These are phyloP conservation scores for Aureobasidium leucospermi DNA, from an alignment of 2,329 filamentous ascomycete species.

Conservation along the genomic window DNA sequence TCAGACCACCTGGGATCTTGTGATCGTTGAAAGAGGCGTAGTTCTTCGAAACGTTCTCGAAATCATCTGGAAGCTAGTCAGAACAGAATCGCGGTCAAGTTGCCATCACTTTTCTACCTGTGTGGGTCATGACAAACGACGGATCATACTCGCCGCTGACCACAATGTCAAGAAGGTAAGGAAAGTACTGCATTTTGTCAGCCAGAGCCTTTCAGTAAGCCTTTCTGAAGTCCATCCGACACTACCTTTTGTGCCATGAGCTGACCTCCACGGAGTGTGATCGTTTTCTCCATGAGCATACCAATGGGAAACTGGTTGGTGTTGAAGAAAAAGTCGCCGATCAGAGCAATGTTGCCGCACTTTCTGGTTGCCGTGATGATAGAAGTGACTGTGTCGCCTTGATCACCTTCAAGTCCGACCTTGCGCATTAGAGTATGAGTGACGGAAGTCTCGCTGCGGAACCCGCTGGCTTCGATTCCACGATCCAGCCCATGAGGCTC, in stretches of 20 bases:
- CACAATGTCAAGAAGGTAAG: constrained; percentile 24
- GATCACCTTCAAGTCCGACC: constrained; percentile 11
- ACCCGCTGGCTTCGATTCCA: constrained; percentile 14
- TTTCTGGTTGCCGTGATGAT: constrained; percentile 15
- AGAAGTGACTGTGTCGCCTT: not conserved
- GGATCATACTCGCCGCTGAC: constrained; percentile 18
- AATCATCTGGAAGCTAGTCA: constrained; percentile 14
- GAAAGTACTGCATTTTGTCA: constrained; percentile 22
- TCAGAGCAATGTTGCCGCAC: constrained; percentile 16
- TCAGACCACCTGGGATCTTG: constrained; percentile 25
- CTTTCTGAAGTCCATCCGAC: not conserved
- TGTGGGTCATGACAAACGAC: constrained; percentile 7
- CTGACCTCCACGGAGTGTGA: constrained; percentile 13
- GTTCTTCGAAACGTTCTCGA: constrained; percentile 25
- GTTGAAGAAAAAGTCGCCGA: constrained; percentile 17
- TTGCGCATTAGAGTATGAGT: constrained; percentile 6
- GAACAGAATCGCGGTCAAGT: not conserved
- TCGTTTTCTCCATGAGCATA: constrained; percentile 16
- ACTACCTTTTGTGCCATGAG: constrained; percentile 15
- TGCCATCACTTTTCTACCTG: not conserved
- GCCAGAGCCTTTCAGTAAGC: too few species aligned
- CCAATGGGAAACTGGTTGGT: constrained; percentile 15
- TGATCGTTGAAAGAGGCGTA: constrained; percentile 23
- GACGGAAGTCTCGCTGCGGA: not conserved
- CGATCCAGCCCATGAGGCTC: constrained; percentile 13